Evolutionary conservation across 805 yeast species (phyloP), one percentile per base, ranked within the genome.

Genomic region (Alloascoidea hylecoeti): DNA sequence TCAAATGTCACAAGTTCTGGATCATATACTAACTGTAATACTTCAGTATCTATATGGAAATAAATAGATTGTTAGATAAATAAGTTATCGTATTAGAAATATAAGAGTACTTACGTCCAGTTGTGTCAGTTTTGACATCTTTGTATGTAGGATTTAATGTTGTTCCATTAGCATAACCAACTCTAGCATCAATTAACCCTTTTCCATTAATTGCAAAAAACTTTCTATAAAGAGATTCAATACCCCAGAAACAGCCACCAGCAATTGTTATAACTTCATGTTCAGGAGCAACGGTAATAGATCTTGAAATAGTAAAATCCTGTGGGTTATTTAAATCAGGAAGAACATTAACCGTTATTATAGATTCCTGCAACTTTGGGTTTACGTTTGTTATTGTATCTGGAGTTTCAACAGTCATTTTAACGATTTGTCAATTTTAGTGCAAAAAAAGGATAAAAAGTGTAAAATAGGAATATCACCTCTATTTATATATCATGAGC

Each of bases 121-220:
- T 78, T 15, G 63, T 63, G 15, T 88, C 88, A 12, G 64, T 53
- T 49, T 81, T 75, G 3, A 81, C 89, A 36, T 62, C 54, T 45
- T 70, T 66, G 57, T 81, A 81, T 1, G 68, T 58, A 15, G 76
- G 75, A 18, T 53, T 46, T 0, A 42, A 28, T 3, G 61, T 56
- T 14, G 42, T 39, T 4, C 89, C 92, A 50, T 80, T 81, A 36
- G 89, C 83, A 51, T 72, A 81, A 1, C 94, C 94, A 13, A 80
- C 89, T 54, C 70, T 75, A 30, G 72, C 60, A 49, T 80, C 89
- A 12, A 71, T 50, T 16, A 80, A 51, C 15, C 74, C 75, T 48
- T 62, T 70, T 12, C 36, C 36, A 37, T 56, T 64, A 9, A 23
- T 23, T 13, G 58, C 64, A 46, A 70, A 75, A 42, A 75, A 64